Conservation (phyloP, 2,329 filamentous ascomycete genomes). For the Chaetomium sp. region DNA sequence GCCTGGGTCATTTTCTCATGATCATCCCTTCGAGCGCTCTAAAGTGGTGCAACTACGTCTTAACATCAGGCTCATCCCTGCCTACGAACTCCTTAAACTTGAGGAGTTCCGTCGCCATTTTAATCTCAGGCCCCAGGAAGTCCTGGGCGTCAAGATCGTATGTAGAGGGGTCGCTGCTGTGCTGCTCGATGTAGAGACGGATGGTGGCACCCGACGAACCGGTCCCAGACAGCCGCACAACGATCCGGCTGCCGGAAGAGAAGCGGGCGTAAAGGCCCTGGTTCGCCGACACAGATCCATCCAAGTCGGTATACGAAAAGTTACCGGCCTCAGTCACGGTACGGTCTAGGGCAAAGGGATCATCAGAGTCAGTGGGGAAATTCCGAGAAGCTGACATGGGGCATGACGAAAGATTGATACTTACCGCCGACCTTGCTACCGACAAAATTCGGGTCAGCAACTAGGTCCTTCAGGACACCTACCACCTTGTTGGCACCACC, state of each 20-base stretch:
- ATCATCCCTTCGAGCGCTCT: not conserved
- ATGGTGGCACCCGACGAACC: conserved; percentile 95
- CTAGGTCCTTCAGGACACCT: conserved; percentile 69
- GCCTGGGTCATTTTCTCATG: too few relatives aligned
- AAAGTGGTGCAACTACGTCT: conserved; percentile 57
- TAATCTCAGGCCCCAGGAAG: conserved; percentile 85
- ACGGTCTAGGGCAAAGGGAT: conserved; percentile 43
- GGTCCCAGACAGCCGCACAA: conserved; percentile 90
- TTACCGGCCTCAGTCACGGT: conserved; percentile 87
- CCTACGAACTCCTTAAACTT: conserved; percentile 93
- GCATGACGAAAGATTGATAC: conserved; percentile 11
- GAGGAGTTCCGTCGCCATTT: conserved; percentile 75
- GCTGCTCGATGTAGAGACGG: conserved; percentile 93
- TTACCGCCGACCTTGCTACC: conserved; percentile 72
- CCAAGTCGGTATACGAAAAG: conserved; percentile 98
- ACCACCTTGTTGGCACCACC: conserved; percentile 89
- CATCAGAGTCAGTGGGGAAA: not conserved
- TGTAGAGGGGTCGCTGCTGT: conserved; percentile 72
- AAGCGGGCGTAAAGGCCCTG: conserved; percentile 95
- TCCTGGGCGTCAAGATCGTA: conserved; percentile 83
- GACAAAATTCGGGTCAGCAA: conserved; percentile 67
- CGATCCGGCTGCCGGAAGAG: conserved; percentile 88
- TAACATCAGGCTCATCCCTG: conserved; percentile 89
- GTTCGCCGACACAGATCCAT: conserved; percentile 90
- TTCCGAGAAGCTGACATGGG: not conserved